Evolutionary conservation across 495 filamentous ascomycete species (phyloP).

Genomic region (Corynascus novoguineensis): DNA sequence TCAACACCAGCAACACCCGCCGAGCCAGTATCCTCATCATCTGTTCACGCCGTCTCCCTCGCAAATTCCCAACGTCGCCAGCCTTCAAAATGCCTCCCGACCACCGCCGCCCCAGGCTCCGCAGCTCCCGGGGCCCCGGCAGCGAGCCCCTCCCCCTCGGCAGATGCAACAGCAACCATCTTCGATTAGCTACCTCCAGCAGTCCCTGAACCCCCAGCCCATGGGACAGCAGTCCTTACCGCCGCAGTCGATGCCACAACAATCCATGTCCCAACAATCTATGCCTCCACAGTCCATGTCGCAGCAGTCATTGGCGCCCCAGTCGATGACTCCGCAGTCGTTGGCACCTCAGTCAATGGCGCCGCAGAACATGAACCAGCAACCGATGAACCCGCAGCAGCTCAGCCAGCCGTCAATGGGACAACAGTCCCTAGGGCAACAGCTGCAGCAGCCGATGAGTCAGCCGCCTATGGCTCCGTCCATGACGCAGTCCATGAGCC

Average conservation of each 20-base stretch:
- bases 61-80: slow-evolving; percentile 30
- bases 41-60: slow-evolving; percentile 34
- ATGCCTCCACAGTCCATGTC: slow-evolving; percentile 17
- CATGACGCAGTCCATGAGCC: slow-evolving; percentile 23
- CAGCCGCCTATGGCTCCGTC: slow-evolving; percentile 18
- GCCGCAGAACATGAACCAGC: slow-evolving; percentile 13
- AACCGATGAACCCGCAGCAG: slow-evolving; percentile 22
- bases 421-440: slow-evolving; percentile 20
- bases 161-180: slow-evolving; percentile 29
- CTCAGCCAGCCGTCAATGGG: slow-evolving; percentile 17
- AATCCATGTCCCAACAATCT: slow-evolving; percentile 5
- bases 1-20: slow-evolving; percentile 17
- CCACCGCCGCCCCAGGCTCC: slow-evolving; percentile 29
- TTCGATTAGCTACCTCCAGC: slow-evolving; percentile 31
- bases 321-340: slow-evolving; percentile 20
- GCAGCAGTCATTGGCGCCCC: slow-evolving; percentile 21
- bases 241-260: slow-evolving; percentile 2
- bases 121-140: slow-evolving; percentile 36
- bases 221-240: no score
- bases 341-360: slow-evolving; percentile 20
- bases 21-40: slow-evolving; percentile 29
- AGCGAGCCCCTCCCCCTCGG: slow-evolving; percentile 32
- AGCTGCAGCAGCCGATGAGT: slow-evolving; percentile 21
- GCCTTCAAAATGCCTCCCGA: slow-evolving; percentile 36
- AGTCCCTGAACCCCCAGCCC: slow-evolving; percentile 29